Evolutionary conservation across 169 alveolate species (phyloP), one percentile per base, ranked within the genome.

Genomic region (Eimeria tenella): DNA sequence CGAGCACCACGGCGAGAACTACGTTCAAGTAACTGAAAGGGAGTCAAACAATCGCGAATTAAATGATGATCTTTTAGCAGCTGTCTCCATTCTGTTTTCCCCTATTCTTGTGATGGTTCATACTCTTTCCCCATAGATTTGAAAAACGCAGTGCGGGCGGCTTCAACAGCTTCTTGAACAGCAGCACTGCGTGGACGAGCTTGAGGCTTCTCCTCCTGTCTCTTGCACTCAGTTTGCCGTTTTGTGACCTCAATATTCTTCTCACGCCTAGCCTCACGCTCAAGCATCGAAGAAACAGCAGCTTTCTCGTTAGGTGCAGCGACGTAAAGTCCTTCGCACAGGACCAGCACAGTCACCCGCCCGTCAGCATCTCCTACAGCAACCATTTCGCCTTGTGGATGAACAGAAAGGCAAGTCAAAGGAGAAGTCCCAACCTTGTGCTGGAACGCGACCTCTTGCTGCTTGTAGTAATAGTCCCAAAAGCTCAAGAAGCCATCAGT

Each of bases 281-380:
- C 99, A 90, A 98, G 97, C 93, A 97, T 97, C 93, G 81, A 94
- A 70, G 95, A 96, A 94, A 97, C 97, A 3, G 95, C 97, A 77
- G 95, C 97, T 86, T 97, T 97, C 96, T 98, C 99, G 75, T 96
- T 96, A 31, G 97, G 89, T 63, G 96, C 94, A 50, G 95, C 95
- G 13, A 95, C 95, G 93, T 96, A 97, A 19, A 98, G 96, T 42
- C 97, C 96, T 55, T 97, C 97, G 93, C 99, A 97, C 81, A 98
- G 96, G 93, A 96, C 97, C 92, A 98, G 96, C 94, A 98, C 94
- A 3, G 98, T 96, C 79, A 98, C 98, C 31, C 98, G 96, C 50
- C 99, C 99, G 83, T 97, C 99, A 73, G 97, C 96, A 95, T 98
- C 99, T 31, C 99, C 99, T 58, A 98, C 97, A 11, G 98, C 98